A percentile compares a stretch with the other conserved stretches of the same genome.
phyloP scores from a whole-genome alignment of 2,329 filamentous ascomycete genomes.

The Thermothelomyces thermophilus region DNA sequence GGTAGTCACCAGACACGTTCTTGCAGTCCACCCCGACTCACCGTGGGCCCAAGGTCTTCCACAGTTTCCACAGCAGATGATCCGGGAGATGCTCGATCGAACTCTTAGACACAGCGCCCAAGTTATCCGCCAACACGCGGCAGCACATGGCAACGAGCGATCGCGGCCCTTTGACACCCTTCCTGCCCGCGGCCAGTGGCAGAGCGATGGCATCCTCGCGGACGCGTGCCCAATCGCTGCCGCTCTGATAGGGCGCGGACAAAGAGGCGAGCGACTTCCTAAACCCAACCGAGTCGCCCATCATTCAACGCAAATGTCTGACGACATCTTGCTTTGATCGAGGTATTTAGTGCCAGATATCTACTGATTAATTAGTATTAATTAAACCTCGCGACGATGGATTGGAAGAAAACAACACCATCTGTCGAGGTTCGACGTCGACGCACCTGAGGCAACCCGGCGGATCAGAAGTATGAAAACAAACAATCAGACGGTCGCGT shows the following conservation, averaged over 20 bases:
- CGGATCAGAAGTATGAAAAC: no score
- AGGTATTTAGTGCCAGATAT: no score
- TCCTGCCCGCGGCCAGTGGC: background rate
- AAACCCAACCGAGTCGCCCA: background rate
- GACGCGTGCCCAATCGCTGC: background rate
- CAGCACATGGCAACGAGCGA: conserved; percentile 8
- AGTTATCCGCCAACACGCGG: conserved; percentile 11
- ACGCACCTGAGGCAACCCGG: no score
- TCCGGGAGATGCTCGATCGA: background rate
- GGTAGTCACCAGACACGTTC: background rate
- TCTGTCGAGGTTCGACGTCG: no score
- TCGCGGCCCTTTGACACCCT: conserved; percentile 8
- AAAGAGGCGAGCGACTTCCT: background rate
- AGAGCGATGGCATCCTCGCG: background rate
- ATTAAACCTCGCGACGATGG: no score
- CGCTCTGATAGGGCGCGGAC: background rate
- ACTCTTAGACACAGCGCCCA: background rate
- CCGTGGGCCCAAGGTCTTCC: conserved; percentile 3
- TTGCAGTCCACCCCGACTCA: background rate
- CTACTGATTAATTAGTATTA: no score
- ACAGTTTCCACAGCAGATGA: background rate
- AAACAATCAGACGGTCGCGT: no score
- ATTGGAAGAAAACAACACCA: no score
- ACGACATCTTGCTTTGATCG: no score
- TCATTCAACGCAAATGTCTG: no score